Conservation (phyloP, 768 basidiomycete genomes). For the Termitomyces sp. region DNA sequence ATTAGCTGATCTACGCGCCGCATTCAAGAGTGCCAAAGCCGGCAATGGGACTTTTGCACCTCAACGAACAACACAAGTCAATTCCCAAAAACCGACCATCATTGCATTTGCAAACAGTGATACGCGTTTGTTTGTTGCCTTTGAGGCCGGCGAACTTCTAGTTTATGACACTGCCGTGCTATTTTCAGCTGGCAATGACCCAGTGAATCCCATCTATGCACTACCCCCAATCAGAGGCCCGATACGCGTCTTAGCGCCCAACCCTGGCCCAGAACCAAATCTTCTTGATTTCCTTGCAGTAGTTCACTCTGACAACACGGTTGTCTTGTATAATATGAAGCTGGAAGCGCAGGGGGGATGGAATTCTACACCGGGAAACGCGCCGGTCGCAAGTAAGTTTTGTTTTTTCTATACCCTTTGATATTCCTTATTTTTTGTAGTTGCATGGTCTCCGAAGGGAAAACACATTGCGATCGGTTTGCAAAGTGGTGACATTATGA, state of each 20-base stretch:
- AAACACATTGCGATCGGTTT: constrained; percentile 79
- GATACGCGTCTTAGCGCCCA: constrained; percentile 52
- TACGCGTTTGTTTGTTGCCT: constrained; percentile 52
- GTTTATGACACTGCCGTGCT: constrained; percentile 53
- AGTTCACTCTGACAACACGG: constrained; percentile 39
- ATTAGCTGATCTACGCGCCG: constrained; percentile 52
- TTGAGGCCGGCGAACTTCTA: constrained; percentile 52
- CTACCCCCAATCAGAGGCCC: constrained; percentile 39
- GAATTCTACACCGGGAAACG: constrained; percentile 40
- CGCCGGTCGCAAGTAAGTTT: constrained; percentile 56
- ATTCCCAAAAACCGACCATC: constrained; percentile 41
- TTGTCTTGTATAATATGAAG: constrained; percentile 55
- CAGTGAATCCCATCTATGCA: constrained; percentile 42
- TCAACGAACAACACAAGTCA: constrained; percentile 41
- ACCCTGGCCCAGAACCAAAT: constrained; percentile 50
- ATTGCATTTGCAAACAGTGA: constrained; percentile 56
- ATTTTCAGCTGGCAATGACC: constrained; percentile 37
- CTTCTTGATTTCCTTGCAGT: constrained; percentile 57
- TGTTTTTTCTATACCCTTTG: background rate
- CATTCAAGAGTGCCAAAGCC: constrained; percentile 38
- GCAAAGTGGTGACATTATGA: constrained; percentile 62
- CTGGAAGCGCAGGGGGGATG: constrained; percentile 54
- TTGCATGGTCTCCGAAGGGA: constrained; percentile 83
- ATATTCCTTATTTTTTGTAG: constrained; percentile 27
- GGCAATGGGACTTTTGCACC: constrained; percentile 40